Evolutionary conservation across 2,329 filamentous ascomycete genomes (phyloP).

Genomic region (Biscogniauxia marginata): DNA sequence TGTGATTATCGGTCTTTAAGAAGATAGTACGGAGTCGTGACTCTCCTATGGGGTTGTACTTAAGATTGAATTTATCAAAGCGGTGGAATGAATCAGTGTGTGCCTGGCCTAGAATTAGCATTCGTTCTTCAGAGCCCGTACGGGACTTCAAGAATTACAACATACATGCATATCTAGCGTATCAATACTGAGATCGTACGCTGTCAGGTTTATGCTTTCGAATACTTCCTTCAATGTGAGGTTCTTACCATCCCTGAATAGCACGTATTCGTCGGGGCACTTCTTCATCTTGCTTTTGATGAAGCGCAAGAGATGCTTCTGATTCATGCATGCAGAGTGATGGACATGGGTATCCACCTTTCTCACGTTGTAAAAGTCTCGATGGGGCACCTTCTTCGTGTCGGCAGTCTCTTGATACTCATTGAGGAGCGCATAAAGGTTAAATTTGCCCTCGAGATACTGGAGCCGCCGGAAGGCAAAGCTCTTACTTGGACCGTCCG

Average conservation of each 20-base stretch:
- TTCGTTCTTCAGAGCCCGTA: not conserved
- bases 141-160: not conserved
- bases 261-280: constrained; percentile 86
- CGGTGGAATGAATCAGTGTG: constrained; percentile 98
- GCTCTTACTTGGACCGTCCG: constrained; percentile 93
- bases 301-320: constrained; percentile 95
- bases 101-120: constrained; percentile 51
- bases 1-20: constrained; percentile 97
- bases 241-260: constrained; percentile 89
- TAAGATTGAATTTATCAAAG: constrained; percentile 99
- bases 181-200: constrained; percentile 96
- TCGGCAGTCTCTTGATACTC: constrained; percentile 98
- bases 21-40: constrained; percentile 97
- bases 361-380: constrained; percentile 98
- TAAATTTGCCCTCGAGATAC: constrained; percentile 96
- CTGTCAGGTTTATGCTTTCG: constrained; percentile 93
- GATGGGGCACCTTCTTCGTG: constrained; percentile 94
- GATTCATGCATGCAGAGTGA: constrained; percentile 99
- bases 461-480: constrained; percentile 94
- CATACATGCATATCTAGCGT: constrained; percentile 97
- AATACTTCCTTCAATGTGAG: constrained; percentile 92
- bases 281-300: constrained; percentile 99
- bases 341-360: constrained; percentile 99
- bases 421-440: constrained; percentile 88
- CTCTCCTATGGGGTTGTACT: constrained; percentile 97